Conservation (phyloP, 257 asterid genomes). For the Mitragyna speciosa region DNA sequence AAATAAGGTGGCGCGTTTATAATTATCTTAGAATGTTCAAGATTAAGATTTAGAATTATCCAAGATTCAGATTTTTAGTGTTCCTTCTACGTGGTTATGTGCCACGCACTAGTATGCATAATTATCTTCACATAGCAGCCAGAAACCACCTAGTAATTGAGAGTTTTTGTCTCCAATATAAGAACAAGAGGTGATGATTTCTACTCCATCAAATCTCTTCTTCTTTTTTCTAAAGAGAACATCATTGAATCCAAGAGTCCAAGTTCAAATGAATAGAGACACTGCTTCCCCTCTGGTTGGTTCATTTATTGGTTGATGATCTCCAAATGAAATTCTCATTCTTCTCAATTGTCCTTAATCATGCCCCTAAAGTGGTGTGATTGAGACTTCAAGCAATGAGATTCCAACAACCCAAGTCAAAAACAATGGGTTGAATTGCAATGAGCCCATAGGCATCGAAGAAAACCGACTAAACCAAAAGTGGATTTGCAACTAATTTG, state of each 20-base stretch:
- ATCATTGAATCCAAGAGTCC: not conserved
- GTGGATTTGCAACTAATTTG: not conserved
- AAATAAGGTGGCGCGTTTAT: not conserved
- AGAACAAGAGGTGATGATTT: conserved; percentile 7
- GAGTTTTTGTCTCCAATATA: conserved; percentile 18
- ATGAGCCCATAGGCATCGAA: not conserved
- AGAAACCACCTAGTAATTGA: not conserved
- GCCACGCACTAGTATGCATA: conserved; percentile 6
- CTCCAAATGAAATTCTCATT: not conserved
- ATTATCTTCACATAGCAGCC: conserved; percentile 6
- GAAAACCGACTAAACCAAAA: not conserved
- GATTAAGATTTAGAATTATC: too few relatives aligned
- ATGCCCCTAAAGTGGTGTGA: not conserved
- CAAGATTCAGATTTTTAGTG: not conserved
- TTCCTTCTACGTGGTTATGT: not conserved
- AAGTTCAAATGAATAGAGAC: not conserved
- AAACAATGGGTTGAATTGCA: conserved; percentile 18
- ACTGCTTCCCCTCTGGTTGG: not conserved
- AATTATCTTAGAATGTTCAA: too few relatives aligned
- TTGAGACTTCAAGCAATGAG: not conserved
- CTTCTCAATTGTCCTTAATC: not conserved
- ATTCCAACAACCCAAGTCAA: conserved; percentile 6
- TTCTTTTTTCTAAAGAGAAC: not conserved
- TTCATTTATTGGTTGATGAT: not conserved
- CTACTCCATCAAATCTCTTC: not conserved